Base-by-base conservation (phyloP, 352 stramenopile genomes). In the Pythium dissimile region DNA sequence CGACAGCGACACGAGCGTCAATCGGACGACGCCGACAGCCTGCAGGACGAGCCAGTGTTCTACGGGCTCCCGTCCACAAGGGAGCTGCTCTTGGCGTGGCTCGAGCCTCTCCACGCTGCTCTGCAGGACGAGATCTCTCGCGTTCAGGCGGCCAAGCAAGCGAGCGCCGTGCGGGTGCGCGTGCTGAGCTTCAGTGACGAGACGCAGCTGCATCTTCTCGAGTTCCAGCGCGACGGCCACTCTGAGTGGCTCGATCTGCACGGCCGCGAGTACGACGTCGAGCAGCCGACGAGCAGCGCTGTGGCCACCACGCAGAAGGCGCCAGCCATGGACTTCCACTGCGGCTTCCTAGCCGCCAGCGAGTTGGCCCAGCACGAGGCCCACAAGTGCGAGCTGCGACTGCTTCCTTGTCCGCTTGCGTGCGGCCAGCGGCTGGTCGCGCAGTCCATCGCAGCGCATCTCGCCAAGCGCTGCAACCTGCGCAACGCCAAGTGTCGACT, bases 381-480 rank as follows among this genome's bases (percentile, higher is more conserved):
- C 18, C 30, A 64, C 1, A 59, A 76, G 2, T 93, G 84, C 26
- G 48, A 46, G 12, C 67, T 85, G 10, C 80, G 80, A 1, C 66
- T 87, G 8, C 51, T 90, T 0, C 18, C 65, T 11, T 93, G 84
- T 53, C 84, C 81, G n/a, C 55, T 91, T 0, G 66, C 58, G 3
- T 93, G 84, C 46, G 77, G 79, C 1, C 80, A 92, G 59, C 70
- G 69, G 12, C 57, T 90, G n/a, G 58, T 71, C 10, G 63, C 58
- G 0, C 58, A 77, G n/a, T 54, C 50, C 2, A 32, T 89, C 7
- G 44, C 68, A 0, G 24, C 51, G 24, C 84, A 93, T 45, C 34
- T 83, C n/a, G 49, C 55, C 20, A 80, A 76, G 51, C 72, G 76
- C 5, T 93, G 84, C 60, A 86, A 76, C 28, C 66, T 81, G 24